These are phyloP conservation scores for Aspergillus ochraceus DNA, from an alignment of 2,329 filamentous ascomycete species.

Conservation along the genomic window DNA sequence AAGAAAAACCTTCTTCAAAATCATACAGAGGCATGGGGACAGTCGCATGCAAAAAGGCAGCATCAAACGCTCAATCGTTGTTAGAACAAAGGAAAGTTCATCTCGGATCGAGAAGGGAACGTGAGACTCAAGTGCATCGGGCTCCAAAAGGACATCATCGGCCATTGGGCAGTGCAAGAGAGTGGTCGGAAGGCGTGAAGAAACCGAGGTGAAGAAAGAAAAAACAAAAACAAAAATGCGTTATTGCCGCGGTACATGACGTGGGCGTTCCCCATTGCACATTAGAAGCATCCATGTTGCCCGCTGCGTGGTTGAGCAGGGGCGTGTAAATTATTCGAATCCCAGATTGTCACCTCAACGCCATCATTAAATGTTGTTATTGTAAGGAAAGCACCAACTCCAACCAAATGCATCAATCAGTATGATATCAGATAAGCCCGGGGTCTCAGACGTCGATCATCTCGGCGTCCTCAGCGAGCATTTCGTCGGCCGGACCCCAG, in stretches of 20 bases:
- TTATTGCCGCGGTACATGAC: neutral
- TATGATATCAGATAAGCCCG: constrained; percentile 21
- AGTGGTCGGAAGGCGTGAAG: neutral
- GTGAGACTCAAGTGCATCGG: constrained; percentile 8
- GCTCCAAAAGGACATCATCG: neutral
- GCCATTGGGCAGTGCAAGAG: constrained; percentile 1
- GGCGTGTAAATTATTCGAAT: constrained; percentile 15
- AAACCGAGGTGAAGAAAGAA: neutral
- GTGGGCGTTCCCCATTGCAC: constrained; percentile 4
- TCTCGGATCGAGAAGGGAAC: constrained; percentile 12
- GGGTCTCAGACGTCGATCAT: constrained; percentile 60
- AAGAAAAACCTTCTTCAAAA: neutral
- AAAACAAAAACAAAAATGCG: neutral
- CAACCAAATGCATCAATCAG: constrained; percentile 35
- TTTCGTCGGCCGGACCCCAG: constrained; percentile 77
- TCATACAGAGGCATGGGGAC: constrained; percentile 6
- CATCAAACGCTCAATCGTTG: constrained; percentile 15
- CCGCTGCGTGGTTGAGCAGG: constrained; percentile 6
- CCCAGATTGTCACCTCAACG: constrained; percentile 19
- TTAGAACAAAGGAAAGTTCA: constrained; percentile 17
- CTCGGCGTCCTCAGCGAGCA: constrained; percentile 59
- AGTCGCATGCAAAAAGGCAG: neutral
- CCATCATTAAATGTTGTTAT: constrained; percentile 26
- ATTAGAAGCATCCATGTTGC: constrained; percentile 3
- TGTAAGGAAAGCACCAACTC: constrained; percentile 30